Conservation (phyloP, 495 filamentous ascomycete genomes). For the Penicillium argentinense region DNA sequence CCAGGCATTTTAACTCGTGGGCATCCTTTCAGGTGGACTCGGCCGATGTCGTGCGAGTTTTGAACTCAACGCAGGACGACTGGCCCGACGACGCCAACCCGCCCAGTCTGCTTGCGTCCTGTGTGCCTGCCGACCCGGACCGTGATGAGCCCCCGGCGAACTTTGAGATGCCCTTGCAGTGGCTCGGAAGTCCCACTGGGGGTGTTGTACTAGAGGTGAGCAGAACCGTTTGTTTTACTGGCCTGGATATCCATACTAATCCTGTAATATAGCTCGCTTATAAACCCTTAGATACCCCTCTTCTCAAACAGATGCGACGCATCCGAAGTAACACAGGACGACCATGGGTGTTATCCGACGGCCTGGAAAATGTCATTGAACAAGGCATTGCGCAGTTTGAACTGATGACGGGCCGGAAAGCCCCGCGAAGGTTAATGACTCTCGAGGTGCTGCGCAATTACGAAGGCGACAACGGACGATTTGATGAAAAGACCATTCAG, state of each 20-base stretch:
- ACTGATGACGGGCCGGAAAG: conserved; percentile 78
- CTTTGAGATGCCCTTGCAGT: conserved; percentile 72
- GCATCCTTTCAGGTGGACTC: conserved; percentile 43
- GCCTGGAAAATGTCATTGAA: conserved; percentile 74
- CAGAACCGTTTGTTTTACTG: conserved; percentile 4
- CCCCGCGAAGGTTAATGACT: conserved; percentile 72
- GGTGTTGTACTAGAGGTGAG: conserved; percentile 75
- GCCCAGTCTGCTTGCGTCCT: conserved; percentile 75
- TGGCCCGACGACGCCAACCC: conserved; percentile 66
- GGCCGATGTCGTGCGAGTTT: conserved; percentile 57
- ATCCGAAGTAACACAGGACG: conserved; percentile 59
- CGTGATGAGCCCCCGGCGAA: conserved; percentile 64
- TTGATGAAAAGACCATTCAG: conserved; percentile 47
- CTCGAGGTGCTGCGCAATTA: conserved; percentile 60
- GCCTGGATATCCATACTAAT: too few species aligned
- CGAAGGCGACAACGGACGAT: conserved; percentile 38
- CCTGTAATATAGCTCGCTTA: conserved; percentile 59
- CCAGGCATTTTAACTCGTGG: conserved; percentile 68
- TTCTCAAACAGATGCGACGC: conserved; percentile 63
- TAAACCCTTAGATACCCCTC: conserved; percentile 68
- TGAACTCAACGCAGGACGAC: conserved; percentile 55
- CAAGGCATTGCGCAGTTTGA: conserved; percentile 85
- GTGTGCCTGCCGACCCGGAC: conserved; percentile 68
- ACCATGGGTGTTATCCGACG: conserved; percentile 78
- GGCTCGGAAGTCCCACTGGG: conserved; percentile 74